Evolutionary conservation across 306 rosid genomes (phyloP).

Genomic region (Rosa lucieae): DNA sequence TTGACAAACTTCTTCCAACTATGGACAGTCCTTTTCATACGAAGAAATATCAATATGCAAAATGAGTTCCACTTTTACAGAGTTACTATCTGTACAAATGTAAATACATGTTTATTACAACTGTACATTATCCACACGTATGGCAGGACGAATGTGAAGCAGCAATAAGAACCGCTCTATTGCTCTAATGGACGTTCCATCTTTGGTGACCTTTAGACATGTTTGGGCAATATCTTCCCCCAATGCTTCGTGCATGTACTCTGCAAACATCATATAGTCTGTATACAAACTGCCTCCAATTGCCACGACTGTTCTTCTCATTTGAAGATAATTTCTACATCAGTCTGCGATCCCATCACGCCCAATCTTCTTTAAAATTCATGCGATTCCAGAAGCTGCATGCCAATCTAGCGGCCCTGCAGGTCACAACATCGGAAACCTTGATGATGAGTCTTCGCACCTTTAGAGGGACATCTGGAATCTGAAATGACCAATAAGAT

Average conservation of each 20-base stretch:
- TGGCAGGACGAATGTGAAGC: conserved; percentile 56
- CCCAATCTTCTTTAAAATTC: conserved; percentile 90
- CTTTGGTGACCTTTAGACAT: conserved; percentile 75
- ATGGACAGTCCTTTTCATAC: conserved; percentile 54
- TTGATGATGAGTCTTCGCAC: conserved; percentile 7
- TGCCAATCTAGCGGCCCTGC: conserved; percentile 78
- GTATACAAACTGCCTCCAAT: conserved; percentile 82
- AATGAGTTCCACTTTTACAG: conserved; percentile 75
- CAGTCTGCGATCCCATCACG: conserved; percentile 81
- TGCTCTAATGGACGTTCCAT: conserved; percentile 86
- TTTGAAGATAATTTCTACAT: conserved; percentile 54
- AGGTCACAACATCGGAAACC: conserved; percentile 66
- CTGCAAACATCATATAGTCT: conserved; percentile 65
- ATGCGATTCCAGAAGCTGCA: conserved; percentile 82
- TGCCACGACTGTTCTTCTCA: conserved; percentile 74
- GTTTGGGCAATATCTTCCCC: conserved; percentile 72
- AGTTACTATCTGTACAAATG: conserved; percentile 58
- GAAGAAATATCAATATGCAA: conserved; percentile 46
- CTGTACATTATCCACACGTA: conserved; percentile 65
- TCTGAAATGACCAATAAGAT: conserved; percentile 42
- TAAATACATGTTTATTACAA: conserved; percentile 51
- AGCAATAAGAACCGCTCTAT: conserved; percentile 84
- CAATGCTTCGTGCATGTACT: conserved; percentile 73
- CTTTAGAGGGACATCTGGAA: neutral
- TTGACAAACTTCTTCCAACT: conserved; percentile 15